Evolutionary conservation across 306 rosid genomes (phyloP).

Genomic region (Glycine latifolia): DNA sequence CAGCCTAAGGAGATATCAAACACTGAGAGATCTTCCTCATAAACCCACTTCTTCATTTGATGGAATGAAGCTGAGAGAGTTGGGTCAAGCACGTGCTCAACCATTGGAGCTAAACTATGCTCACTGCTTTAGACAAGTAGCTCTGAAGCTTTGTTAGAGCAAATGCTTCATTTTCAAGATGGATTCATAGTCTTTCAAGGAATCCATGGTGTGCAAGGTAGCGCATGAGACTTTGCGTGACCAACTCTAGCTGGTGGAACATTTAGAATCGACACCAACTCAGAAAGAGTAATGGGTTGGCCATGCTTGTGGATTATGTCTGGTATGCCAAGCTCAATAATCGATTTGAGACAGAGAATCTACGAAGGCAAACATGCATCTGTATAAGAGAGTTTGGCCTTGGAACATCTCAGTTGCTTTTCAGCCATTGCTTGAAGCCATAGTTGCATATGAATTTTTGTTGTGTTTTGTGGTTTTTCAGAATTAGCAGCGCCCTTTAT

Average conservation of each 20-base stretch:
- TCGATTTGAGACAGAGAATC: slow-evolving; percentile 24
- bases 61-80: neutral
- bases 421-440: neutral
- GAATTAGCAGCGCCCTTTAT: neutral
- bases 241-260: slow-evolving; percentile 36
- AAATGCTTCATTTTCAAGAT: slow-evolving; percentile 47
- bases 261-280: slow-evolving; percentile 47
- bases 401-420: slow-evolving; percentile 28
- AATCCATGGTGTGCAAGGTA: slow-evolving; percentile 42
- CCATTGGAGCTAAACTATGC: neutral
- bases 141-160: slow-evolving; percentile 36
- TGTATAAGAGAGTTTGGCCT: slow-evolving; percentile 35
- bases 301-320: slow-evolving; percentile 38
- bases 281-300: slow-evolving; percentile 44
- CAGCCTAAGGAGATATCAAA: slow-evolving; percentile 18
- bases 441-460: neutral
- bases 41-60: neutral
- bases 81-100: neutral
- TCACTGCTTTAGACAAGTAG: slow-evolving; percentile 1
- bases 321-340: slow-evolving; percentile 32
- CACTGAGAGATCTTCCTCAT: neutral
- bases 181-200: slow-evolving; percentile 17
- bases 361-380: neutral
- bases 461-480: neutral
- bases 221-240: slow-evolving; percentile 39